phyloP scores from a whole-genome alignment of 2,329 filamentous ascomycete genomes.

The Alternaria dauci region DNA sequence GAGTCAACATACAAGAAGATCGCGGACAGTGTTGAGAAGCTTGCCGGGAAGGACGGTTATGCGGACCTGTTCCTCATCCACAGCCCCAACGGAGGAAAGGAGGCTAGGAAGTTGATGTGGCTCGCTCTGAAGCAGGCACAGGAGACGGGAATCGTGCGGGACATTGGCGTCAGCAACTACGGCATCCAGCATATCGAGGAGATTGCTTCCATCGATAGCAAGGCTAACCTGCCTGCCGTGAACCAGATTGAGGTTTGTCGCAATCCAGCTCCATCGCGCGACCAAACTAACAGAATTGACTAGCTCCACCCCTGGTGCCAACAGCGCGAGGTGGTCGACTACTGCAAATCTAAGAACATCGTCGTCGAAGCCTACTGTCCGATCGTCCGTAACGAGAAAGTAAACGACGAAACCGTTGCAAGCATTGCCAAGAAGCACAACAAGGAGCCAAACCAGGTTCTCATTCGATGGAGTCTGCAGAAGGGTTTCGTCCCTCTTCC shows the following conservation, averaged over 20 bases:
- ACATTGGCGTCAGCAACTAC: conserved; percentile 78
- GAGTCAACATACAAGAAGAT: conserved; percentile 68
- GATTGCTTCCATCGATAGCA: conserved; percentile 68
- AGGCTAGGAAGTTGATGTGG: conserved; percentile 70
- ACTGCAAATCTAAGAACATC: conserved; percentile 67
- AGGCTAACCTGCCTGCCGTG: conserved; percentile 72
- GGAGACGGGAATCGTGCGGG: conserved; percentile 66
- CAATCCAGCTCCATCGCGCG: too few species aligned
- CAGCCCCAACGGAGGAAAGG: conserved; percentile 64
- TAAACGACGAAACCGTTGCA: conserved; percentile 71
- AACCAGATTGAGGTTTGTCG: conserved; percentile 74
- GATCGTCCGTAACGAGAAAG: conserved; percentile 74
- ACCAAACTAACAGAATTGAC: conserved; percentile 5
- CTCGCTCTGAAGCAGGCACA: conserved; percentile 69
- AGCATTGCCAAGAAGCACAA: conserved; percentile 74
- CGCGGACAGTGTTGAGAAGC: conserved; percentile 69
- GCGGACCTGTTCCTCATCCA: conserved; percentile 78
- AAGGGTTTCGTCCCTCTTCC: conserved; percentile 62
- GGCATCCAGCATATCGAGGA: conserved; percentile 73
- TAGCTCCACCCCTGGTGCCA: conserved; percentile 78
- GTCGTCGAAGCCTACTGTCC: conserved; percentile 71
- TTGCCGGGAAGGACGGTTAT: conserved; percentile 65
- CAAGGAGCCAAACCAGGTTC: conserved; percentile 77
- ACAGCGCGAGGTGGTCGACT: conserved; percentile 66
- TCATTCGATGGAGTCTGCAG: conserved; percentile 84